Base-by-base conservation (phyloP, 306 rosid species). In the Prunus mume region DNA sequence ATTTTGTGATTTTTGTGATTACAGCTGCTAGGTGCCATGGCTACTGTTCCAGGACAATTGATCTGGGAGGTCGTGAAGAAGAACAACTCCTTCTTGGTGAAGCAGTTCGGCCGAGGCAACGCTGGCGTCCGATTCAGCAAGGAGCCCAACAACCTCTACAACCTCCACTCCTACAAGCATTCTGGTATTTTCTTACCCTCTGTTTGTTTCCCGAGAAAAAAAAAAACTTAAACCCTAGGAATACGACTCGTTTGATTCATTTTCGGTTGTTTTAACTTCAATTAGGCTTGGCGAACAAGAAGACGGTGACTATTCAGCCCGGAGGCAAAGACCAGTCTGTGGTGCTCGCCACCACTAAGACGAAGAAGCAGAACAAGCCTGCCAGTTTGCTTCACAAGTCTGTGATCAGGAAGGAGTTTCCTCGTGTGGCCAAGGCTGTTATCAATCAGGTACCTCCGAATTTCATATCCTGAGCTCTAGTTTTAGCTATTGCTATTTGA, bases 31-130 rank as follows among this genome's bases (percentile, higher is more conserved):
- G 69, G 28, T 0, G 50, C 68, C 13, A 65, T 93, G 98, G 84
- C 94, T 46, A 81, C 88, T 4, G 89, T 93, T 52, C 90, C 98
- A 22, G 98, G 93, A 46, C 94, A 81, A 24, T 82, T 91, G 61
- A 69, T 93, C 32, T 93, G 96, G 96, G 95, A 91, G 91, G 87
- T 93, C 62, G 96, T 93, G 68, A 90, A 93, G 94, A 89, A 73
- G 78, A 89, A 91, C 87, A 93, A 83, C 83, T 93, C 82, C 0
- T 93, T 89, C 8, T 75, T 93, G 75, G 95, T 93, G 18, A 93
- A 91, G 38, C 85, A 93, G 83, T 93, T 93, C 12, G 96, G 98
- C n/a, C 87, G 85, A 9, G 91, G 94, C 69, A 88, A 88, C 52
- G 90, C 88, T 19, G 81, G 96, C 34, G 85, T 93, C 10, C 77